Evolutionary conservation across 768 basidiomycete species (phyloP).

Genomic region (Phallus indusiatus): DNA sequence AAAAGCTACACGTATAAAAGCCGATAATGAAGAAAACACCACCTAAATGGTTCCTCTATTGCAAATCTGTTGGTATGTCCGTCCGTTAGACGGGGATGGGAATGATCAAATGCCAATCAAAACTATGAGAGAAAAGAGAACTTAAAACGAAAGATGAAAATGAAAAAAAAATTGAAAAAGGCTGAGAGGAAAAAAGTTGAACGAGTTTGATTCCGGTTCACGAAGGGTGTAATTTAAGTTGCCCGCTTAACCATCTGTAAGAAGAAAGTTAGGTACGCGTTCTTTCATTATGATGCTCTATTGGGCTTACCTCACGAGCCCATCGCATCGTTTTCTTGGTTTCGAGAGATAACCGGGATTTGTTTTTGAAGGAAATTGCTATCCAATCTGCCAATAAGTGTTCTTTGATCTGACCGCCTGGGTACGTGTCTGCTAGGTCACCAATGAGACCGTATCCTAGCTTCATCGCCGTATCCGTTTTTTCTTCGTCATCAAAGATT

Average conservation of each 20-base stretch:
- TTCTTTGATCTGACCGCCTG: slow-evolving; percentile 71
- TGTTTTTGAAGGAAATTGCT: slow-evolving; percentile 60
- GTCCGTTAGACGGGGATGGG: slow-evolving; percentile 10
- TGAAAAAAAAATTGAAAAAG: slow-evolving; percentile 18
- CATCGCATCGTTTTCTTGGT: slow-evolving; percentile 87
- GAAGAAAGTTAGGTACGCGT: not conserved
- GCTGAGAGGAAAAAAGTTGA: slow-evolving; percentile 10
- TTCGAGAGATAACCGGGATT: slow-evolving; percentile 63
- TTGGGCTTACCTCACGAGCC: slow-evolving; percentile 69
- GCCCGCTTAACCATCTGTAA: slow-evolving; percentile 70
- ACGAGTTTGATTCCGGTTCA: not conserved
- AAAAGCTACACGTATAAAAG: not conserved
- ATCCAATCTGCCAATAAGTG: slow-evolving; percentile 74
- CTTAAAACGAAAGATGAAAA: slow-evolving; percentile 12
- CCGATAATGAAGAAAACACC: not conserved
- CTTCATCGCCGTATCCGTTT: slow-evolving; percentile 67
- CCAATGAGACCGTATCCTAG: slow-evolving; percentile 81
- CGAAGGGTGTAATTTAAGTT: slow-evolving; percentile 24
- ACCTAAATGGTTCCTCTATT: slow-evolving; percentile 4
- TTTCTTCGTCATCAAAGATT: slow-evolving; percentile 72
- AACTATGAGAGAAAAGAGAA: not conserved
- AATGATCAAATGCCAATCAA: slow-evolving; percentile 5
- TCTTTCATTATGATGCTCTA: not conserved
- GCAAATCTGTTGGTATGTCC: slow-evolving; percentile 3
- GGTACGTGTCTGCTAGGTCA: slow-evolving; percentile 86